Evolutionary conservation across 23 red algal genomes (phyloP).

Genomic region (Gracilariopsis chorda): DNA sequence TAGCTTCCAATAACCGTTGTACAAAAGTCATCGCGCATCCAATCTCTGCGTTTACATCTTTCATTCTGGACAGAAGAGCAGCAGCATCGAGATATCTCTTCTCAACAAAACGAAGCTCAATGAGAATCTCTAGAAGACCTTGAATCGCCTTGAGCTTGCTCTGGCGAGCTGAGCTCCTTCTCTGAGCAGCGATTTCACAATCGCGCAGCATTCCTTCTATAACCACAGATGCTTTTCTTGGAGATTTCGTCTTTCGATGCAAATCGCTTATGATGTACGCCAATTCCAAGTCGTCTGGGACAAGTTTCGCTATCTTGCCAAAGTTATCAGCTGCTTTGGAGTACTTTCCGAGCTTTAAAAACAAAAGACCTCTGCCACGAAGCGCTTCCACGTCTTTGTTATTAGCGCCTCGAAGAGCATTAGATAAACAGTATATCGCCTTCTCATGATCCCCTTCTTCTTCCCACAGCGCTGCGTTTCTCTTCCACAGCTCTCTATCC

Average conservation of each 20-base stretch:
- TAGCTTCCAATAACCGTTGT: conserved; percentile 54
- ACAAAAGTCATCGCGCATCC: conserved; percentile 40
- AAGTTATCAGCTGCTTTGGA: conserved; percentile 64
- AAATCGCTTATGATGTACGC: background rate
- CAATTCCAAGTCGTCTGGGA: conserved; percentile 17
- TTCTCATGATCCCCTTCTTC: conserved; percentile 59
- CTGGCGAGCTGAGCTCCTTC: background rate
- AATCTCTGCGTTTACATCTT: background rate
- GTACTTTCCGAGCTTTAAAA: conserved; percentile 29
- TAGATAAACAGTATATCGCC: conserved; percentile 74
- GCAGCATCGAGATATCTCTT: conserved; percentile 26
- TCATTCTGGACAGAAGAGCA: conserved; percentile 5
- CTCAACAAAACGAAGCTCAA: conserved; percentile 12
- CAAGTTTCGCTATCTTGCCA: conserved; percentile 14
- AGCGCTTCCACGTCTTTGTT: conserved; percentile 52
- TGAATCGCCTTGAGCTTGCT: background rate
- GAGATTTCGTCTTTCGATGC: background rate
- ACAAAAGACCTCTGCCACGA: conserved; percentile 43
- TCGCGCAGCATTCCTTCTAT: conserved; percentile 37
- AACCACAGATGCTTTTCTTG: background rate
- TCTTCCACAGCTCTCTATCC: conserved; percentile 82
- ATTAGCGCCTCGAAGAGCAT: conserved; percentile 60
- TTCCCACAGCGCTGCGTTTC: conserved; percentile 59
- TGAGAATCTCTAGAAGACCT: background rate
- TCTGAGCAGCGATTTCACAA: conserved; percentile 11